Evolutionary conservation across 768 basidiomycete species (phyloP), one percentile per base, ranked within the genome.

Genomic region (Psilocybe subaeruginosa): DNA sequence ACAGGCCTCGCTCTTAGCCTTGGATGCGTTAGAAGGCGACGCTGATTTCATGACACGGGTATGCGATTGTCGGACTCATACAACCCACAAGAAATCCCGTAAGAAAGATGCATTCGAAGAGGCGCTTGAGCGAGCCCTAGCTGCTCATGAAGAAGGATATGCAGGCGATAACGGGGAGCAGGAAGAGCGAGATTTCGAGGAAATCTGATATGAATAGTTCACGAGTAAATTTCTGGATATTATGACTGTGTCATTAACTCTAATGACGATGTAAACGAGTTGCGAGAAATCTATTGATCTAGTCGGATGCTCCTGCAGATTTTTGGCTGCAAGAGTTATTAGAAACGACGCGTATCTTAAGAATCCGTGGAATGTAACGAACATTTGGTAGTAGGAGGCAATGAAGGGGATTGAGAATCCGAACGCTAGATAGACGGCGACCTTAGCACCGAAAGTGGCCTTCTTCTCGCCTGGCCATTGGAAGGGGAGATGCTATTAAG

Each of bases 351-450:
- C n/a, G 7, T 23, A 57, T 58, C 31, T 17, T 9, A 27, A 33
- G 61, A 49, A 33, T n/a, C 33, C 41, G 52, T 53, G 14, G 9
- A 49, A 27, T 39, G 50, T n/a, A 16, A 78, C 91, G 65, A 66
- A 92, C 91, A 92, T 64, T 73, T 91, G 90, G 69, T 80, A 85
- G 41, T 69, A 72, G 4, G 84, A 77, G 4, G 89, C 90, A 56
- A 81, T 64, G 73, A 92, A 86, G 29, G 91, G 91, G 63, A 92
- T 83, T 59, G 81, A 72, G 72, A 91, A 90, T 11, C 90, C 91
- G 11, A 76, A 61, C 12, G 71, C 51, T 58, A 92, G 78, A 73
- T 78, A 85, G 5, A 70, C 56, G 27, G 70, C 62, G 54, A 87
- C 62, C 73, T 87, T 89, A 52, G 75, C 50, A 4, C 72, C 87